Evolutionary conservation across 2,329 filamentous ascomycete genomes (phyloP).

Genomic region (Cordyceps farinosa): DNA sequence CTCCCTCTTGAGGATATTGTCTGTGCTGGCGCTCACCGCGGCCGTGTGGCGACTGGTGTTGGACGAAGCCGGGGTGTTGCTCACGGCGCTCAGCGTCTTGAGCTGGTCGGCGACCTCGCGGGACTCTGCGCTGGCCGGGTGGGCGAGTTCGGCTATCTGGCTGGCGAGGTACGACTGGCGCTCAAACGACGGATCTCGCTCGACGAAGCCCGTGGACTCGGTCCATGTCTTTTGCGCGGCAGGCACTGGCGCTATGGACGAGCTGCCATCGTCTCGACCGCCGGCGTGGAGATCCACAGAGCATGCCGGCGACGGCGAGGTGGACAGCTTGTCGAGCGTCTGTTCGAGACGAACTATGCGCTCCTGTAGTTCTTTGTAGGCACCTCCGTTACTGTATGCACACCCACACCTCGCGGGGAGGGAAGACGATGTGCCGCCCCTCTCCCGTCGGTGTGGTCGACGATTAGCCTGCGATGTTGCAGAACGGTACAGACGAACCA

Average conservation of each 20-base stretch:
- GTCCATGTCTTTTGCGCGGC: conserved; percentile 13
- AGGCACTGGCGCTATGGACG: conserved; percentile 6
- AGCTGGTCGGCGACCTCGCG: conserved; percentile 18
- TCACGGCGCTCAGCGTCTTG: conserved; percentile 1
- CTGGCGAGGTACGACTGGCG: conserved; percentile 19
- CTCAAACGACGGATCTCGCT: conserved; percentile 20
- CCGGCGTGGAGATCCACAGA: not conserved
- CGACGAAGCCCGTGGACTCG: conserved; percentile 16
- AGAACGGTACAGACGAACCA: not conserved
- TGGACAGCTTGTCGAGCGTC: conserved; percentile 15
- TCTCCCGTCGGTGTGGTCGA: not conserved
- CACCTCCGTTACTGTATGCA: not conserved
- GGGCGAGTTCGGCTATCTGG: conserved; percentile 18
- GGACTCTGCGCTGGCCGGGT: conserved; percentile 7
- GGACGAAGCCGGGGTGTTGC: not conserved
- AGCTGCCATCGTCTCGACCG: not conserved
- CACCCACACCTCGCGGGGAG: not conserved
- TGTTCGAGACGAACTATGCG: conserved; percentile 20
- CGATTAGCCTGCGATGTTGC: not conserved
- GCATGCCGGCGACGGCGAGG: conserved; percentile 11
- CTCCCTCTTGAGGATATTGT: conserved; percentile 1
- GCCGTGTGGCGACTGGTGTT: not conserved
- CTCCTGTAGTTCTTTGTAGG: conserved; percentile 19
- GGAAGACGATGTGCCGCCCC: not conserved
- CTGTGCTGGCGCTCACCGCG: not conserved